Conservation (phyloP, 805 yeast species). For the Yarrowia osloensis region DNA sequence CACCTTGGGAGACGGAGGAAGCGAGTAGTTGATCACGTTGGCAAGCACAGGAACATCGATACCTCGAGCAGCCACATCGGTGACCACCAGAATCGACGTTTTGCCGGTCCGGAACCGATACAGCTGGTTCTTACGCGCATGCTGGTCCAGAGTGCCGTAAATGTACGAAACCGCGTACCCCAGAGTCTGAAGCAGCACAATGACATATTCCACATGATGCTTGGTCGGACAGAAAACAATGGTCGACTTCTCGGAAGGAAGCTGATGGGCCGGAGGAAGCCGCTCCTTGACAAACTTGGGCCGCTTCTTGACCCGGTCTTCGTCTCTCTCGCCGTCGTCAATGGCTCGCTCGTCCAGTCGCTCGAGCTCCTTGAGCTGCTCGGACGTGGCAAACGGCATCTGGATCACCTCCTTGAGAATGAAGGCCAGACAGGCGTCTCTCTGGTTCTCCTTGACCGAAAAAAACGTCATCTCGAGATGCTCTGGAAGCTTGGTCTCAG, state of each 20-base stretch:
- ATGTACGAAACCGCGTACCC: slow-evolving; percentile 89
- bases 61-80: slow-evolving; percentile 95
- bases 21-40: slow-evolving; percentile 85
- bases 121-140: slow-evolving; percentile 87
- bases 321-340: slow-evolving; percentile 38
- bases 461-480: slow-evolving; percentile 87
- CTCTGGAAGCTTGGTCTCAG: slow-evolving; percentile 88
- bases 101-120: slow-evolving; percentile 82
- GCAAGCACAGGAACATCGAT: slow-evolving; percentile 96
- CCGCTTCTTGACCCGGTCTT: slow-evolving; percentile 42
- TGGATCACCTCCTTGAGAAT: slow-evolving; percentile 82
- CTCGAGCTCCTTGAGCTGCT: slow-evolving; percentile 59
- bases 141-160: slow-evolving; percentile 93
- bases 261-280: slow-evolving; percentile 75
- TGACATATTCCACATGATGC: slow-evolving; percentile 94
- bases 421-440: slow-evolving; percentile 82
- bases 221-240: slow-evolving; percentile 94
- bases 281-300: slow-evolving; percentile 53
- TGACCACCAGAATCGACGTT: slow-evolving; percentile 86
- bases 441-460: slow-evolving; percentile 75
- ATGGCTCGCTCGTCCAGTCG: slow-evolving; percentile 39
- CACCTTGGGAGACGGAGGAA: slow-evolving; percentile 90
- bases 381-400: slow-evolving; percentile 76
- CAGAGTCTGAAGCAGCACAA: slow-evolving; percentile 65
- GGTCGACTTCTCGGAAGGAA: slow-evolving; percentile 85